Base-by-base conservation (phyloP, 169 alveolate species). In the Cystoisospora suis region DNA sequence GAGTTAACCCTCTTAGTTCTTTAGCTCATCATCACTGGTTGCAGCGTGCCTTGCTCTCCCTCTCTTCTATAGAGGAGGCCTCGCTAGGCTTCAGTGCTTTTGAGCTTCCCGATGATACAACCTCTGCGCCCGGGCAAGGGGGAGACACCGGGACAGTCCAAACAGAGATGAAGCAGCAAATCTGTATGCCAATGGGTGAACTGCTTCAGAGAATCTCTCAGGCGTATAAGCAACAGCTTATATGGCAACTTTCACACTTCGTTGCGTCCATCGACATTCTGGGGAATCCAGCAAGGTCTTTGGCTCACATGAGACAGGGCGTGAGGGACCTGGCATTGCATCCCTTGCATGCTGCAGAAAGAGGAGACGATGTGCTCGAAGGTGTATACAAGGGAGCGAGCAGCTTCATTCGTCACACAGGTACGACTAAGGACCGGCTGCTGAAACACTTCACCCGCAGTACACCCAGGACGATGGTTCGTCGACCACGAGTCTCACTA, bases 321-420 rank as follows among this genome's bases (percentile, higher is more conserved):
- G 90, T 91, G 65, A 44, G 65, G 40, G 94, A 89, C n/a, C 90
- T 91, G 3, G 94, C 94, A 4, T 45, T 46, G 79, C 91, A 91
- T 47, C 90, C 94, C 12, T 20, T 86, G 44, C 87, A 56, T 20
- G 92, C 94, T 32, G 90, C 92, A 42, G 87, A 92, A 45, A 61
- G 89, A 29, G 95, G 93, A 29, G 93, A 70, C 34, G 91, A 90
- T 65, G 94, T 94, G 7, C 93, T 94, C 40, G 91, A 91, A 69
- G 96, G 96, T 38, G 93, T 94, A 32, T 88, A 88, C 80, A 85
- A 77, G 53, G 96, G 96, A 36, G 93, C 94, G 3, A 94, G 89
- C 23, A 87, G 93, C 40, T 94, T 94, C 85, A 92, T 94, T 87
- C 86, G 93, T 49, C 94, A 91, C 69, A 91, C 96, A 32, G 96